phyloP scores from a whole-genome alignment of 148 eudicot species.

The Fagopyrum homotropicum region DNA sequence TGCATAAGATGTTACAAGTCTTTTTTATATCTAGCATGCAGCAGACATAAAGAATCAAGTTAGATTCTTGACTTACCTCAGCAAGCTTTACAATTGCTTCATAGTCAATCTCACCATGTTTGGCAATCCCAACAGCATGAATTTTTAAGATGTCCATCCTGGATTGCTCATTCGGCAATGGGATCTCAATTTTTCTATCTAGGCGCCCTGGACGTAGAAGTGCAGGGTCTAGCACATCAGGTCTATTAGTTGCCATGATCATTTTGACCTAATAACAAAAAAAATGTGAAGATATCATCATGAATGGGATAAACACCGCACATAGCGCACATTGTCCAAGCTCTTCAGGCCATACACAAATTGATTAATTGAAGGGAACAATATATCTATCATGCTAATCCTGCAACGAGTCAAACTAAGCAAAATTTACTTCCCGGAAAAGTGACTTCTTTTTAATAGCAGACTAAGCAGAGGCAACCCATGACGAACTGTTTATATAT shows the following conservation, averaged over 20 bases:
- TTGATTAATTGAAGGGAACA: neutral
- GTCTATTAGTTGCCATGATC: constrained; percentile 99
- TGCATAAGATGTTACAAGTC: neutral
- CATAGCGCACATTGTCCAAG: neutral
- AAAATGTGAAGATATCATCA: neutral
- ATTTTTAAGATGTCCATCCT: constrained; percentile 89
- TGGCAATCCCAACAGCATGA: constrained; percentile 97
- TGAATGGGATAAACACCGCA: neutral
- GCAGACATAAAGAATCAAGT: neutral
- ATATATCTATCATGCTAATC: neutral
- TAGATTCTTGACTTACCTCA: constrained; percentile 44
- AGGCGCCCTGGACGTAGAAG: constrained; percentile 98
- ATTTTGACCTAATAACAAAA: constrained; percentile 53
- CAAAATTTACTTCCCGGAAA: neutral
- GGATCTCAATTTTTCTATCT: constrained; percentile 96
- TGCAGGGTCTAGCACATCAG: constrained; percentile 98
- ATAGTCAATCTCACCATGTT: constrained; percentile 97
- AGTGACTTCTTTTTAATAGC: neutral
- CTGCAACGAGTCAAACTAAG: neutral
- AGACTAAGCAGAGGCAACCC: neutral
- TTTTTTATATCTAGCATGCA: neutral
- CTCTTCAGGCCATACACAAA: neutral
- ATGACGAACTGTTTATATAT: neutral
- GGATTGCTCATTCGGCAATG: constrained; percentile 96
- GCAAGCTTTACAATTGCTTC: constrained; percentile 98